Base-by-base conservation (phyloP, 495 filamentous ascomycete genomes). In the Trypethelium eluteriae region DNA sequence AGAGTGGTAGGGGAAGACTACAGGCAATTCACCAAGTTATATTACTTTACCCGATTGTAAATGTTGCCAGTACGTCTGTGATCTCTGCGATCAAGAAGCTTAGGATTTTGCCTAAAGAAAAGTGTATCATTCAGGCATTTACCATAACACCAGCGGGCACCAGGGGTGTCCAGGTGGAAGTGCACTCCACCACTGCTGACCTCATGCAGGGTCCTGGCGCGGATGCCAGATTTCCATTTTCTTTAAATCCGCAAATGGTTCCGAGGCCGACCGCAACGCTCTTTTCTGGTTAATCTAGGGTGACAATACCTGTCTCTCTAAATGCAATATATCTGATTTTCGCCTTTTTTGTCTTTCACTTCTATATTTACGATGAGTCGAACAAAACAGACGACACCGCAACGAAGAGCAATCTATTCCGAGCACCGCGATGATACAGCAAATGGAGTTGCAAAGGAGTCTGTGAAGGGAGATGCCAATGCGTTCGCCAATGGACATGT, bases 171-270 rank as follows among this genome's bases (percentile, higher is more conserved):
- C 25, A 25, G 25, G 25, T 25, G 25, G 25, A 25, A 25, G 7
- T 14, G 41, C 41, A 44, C 25, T 44, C 41, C 14, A 44, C 41
- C 14, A 44, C 41, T 7, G 41, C 41, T 44, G 41, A 44, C 53
- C 32, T n/a, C 53, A 59, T 59, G 53, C 53, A 59, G 53, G 53
- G 53, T 34, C 49, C 49, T 5, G 6, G 34, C 32, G 18, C 36
- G 14, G 53, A 59, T 59, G 53, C 53, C 53, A 59, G 53, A 59
- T 59, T 36, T 14, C 49, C 53, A 36, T 59, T 59, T 59, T 18
- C 36, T 18, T 59, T 36, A 59, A 59, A 7, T 59, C 53, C 53
- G 32, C 32, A 59, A 9, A 6, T 18, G 18, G 7, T 7, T 36
- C 2, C 11, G 32, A 5, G 53, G 53, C 5, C 32, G 14, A 7